Evolutionary conservation across 1,284 basidiomycete genomes (phyloP).

Genomic region (Chondrostereum purpureum): DNA sequence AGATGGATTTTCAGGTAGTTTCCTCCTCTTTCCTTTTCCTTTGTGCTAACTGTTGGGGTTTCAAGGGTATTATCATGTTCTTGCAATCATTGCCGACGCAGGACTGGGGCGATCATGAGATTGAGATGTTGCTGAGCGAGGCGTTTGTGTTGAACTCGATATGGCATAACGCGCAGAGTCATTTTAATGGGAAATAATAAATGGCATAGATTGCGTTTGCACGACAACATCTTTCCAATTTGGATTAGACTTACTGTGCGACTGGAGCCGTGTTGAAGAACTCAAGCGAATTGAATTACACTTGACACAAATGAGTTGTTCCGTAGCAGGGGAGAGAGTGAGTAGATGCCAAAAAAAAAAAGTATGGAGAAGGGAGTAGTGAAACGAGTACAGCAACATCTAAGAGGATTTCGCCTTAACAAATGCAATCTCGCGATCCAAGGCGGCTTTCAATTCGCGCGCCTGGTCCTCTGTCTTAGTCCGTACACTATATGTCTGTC

Average conservation of each 20-base stretch:
- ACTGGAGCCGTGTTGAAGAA: no score
- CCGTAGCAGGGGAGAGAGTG: no score
- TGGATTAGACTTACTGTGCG: no score
- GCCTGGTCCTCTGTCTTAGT: slow-evolving; percentile 61
- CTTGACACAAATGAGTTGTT: no score
- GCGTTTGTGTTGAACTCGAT: slow-evolving; percentile 92
- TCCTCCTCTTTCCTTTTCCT: background rate
- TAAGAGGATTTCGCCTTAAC: slow-evolving; percentile 30
- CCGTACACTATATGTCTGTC: slow-evolving; percentile 57
- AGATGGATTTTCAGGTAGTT: slow-evolving; percentile 94
- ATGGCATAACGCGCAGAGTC: slow-evolving; percentile 93
- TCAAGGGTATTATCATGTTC: slow-evolving; percentile 97
- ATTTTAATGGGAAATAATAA: slow-evolving; percentile 54
- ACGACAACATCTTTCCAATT: no score
- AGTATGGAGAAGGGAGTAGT: background rate
- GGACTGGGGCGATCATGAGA: slow-evolving; percentile 91
- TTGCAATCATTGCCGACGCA: slow-evolving; percentile 94
- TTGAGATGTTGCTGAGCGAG: slow-evolving; percentile 91
- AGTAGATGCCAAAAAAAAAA: slow-evolving; percentile 7
- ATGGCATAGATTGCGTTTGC: background rate
- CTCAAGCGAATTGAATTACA: no score
- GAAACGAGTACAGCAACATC: background rate
- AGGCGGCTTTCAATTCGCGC: slow-evolving; percentile 45
- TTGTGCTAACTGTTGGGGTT: slow-evolving; percentile 5
- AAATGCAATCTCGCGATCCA: slow-evolving; percentile 58